A percentile compares a stretch with the other conserved stretches of the same genome.
Conservation (phyloP, 768 basidiomycete genomes). For the Leccinellum albellum region DNA sequence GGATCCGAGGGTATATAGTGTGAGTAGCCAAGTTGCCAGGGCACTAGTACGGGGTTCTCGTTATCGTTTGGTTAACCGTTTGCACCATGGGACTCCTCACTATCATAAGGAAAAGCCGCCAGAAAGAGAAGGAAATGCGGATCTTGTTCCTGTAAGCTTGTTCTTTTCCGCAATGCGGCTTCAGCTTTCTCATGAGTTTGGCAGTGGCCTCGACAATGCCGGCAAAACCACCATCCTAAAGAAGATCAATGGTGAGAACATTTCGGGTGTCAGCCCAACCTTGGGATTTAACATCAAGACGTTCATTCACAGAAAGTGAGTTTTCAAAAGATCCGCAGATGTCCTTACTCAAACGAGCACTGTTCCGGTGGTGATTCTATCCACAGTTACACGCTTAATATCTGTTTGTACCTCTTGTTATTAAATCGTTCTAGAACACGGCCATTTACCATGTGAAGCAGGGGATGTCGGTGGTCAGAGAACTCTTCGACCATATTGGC, state of each 20-base stretch:
- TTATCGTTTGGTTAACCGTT: not conserved
- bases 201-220: conserved; percentile 94
- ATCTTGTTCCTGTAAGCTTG: conserved; percentile 80
- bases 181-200: conserved; percentile 17
- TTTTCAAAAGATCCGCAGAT: conserved; percentile 20
- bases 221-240: conserved; percentile 99
- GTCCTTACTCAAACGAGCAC: conserved; percentile 11
- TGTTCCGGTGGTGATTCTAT: conserved; percentile 26
- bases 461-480: conserved; percentile 99
- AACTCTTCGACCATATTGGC: conserved; percentile 95
- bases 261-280: conserved; percentile 83
- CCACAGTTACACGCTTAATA: conserved; percentile 41
- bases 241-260: conserved; percentile 90
- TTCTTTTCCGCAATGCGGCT: conserved; percentile 2
- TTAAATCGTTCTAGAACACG: conserved; percentile 37
- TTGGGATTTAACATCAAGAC: conserved; percentile 99
- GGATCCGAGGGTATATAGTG: not conserved
- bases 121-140: conserved; percentile 96
- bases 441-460: conserved; percentile 74
- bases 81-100: conserved; percentile 84
- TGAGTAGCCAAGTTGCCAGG: not conserved
- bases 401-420: conserved; percentile 31
- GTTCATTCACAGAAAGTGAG: conserved; percentile 84
- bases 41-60: not conserved
- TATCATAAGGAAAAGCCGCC: conserved; percentile 92